Base-by-base conservation (phyloP, 1,139 yeast genomes). In the Hyphopichia wangnamkhiaoensis region DNA sequence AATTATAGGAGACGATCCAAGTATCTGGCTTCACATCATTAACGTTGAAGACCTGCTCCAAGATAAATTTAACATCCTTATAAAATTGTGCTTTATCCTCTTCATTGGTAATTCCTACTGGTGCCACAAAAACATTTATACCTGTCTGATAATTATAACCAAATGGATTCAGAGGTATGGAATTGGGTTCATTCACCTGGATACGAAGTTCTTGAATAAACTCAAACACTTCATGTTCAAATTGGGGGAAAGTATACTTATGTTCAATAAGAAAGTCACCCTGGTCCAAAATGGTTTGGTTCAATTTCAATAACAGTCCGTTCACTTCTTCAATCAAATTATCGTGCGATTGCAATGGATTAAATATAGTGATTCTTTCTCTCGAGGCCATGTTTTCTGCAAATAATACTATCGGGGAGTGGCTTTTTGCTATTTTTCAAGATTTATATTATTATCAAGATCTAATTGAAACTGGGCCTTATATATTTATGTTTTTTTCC, bases 311-410 rank as follows among this genome's bases (percentile, higher is more conserved):
- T 13, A 16, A 14, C 18, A 3, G 24, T 16, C 20, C 45, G 19
- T 53, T 37, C 24, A 36, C 37, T 10, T 59, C 35, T 10, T 50
- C 39, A 12, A 68, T 53, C 7, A 63, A 38, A 27, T 57, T 63
- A 41, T 65, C 68, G 34, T 55, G 55, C 17, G 54, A 35, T 2
- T 51, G 48, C 10, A 48, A 34, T 3, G 63, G 66, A 44, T 67
- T 68, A 47, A 57, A 50, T 20, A 67, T 44, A 13, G 75, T 66
- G 20, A 61, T 52, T 49, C 75, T 55, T 38, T 68, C 73, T 48
- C 61, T 65, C 35, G 16, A 16, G 5, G 31, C 19, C 29, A 26
- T 26, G 13, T 10, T 21, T 21, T 21, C 7, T 21, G 7, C 10
- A 7, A 21, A 21, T 10, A 21, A 21, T 7, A 10, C 10, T 21